Evolutionary conservation across 345 rosid genomes (phyloP), one percentile per base, ranked within the genome.

Genomic region (Carallia brachiata): DNA sequence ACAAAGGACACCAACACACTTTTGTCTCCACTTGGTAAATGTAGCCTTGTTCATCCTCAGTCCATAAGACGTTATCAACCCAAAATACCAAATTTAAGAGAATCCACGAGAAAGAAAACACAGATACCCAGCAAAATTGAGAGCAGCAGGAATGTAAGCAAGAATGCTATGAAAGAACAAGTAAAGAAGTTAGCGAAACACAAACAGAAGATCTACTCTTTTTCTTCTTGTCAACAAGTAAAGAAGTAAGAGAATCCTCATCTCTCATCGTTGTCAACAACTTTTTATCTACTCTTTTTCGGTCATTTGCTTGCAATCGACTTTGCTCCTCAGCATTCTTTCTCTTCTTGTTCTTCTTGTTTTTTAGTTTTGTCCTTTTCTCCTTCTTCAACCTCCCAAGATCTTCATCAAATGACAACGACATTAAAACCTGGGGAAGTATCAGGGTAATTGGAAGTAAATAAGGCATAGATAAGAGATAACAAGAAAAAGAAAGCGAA

Each of bases 401-500:
- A 72, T 89, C 89, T 75, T 92, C 98, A 54, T 92, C 89, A 79
- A 95, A 89, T 61, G 89, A 84, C 73, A 95, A 78, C 66, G 92
- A 89, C 89, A 92, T 75, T 70, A 95, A 85, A 68, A 95, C 98
- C 98, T 90, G 80, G 23, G 70, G 67, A 67, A 53, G 28, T 17
- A 62, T 56, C 8, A 36, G 61, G 36, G 52, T 28, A 69, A 5
- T 12, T 17, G 16, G 18, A 4, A 18, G 1, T 1, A 48, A 55
- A 31, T 32, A 52, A 63, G 59, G 39, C 57, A 61, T 30, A 31
- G 70, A 68, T 61, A 36, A 16, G 65, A 16, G 39, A 65, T 12
- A 48, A 28, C 47, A 27, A 19, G 5, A 6, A 31, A n/a, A 9
- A 52, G 17, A 36, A 63, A 1, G 6, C 16, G 0, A 30, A 61